Evolutionary conservation across 768 basidiomycete genomes (phyloP).

Genomic region (Auriscalpium vulgare): DNA sequence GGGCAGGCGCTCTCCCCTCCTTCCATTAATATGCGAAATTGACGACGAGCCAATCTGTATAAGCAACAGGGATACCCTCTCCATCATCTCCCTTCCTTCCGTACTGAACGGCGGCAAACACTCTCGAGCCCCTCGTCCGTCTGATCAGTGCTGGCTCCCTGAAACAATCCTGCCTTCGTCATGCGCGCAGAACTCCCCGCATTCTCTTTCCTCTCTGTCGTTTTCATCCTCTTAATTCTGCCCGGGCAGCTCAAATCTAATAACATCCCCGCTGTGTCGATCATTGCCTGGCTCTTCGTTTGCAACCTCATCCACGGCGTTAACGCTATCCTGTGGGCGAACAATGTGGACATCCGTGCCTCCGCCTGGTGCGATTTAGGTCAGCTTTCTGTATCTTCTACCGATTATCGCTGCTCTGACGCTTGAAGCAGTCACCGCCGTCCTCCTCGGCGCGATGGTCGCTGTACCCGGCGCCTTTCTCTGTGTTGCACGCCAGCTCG

Average conservation of each 20-base stretch:
- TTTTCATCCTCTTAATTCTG: constrained; percentile 7
- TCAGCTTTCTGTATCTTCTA: constrained; percentile 14
- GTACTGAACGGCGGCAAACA: not conserved
- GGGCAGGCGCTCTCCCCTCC: not conserved
- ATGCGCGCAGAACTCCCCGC: constrained; percentile 12
- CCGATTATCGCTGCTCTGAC: not conserved
- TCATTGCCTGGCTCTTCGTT: constrained; percentile 17
- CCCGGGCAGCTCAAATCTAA: constrained; percentile 9
- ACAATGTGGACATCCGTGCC: constrained; percentile 17
- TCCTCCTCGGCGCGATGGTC: constrained; percentile 14
- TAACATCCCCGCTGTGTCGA: constrained; percentile 12
- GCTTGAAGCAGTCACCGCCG: constrained; percentile 4
- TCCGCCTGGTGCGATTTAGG: constrained; percentile 35
- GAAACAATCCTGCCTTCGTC: not conserved
- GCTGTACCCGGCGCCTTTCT: constrained; percentile 12
- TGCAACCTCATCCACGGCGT: constrained; percentile 21
- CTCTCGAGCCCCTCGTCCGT: not conserved
- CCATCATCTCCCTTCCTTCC: not conserved
- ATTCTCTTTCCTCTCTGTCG: constrained; percentile 10
- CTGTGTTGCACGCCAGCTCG: constrained; percentile 13
- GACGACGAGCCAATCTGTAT: not conserved
- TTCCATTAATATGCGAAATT: not conserved
- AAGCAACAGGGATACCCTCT: not conserved
- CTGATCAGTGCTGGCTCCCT: constrained; percentile 3
- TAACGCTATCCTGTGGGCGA: constrained; percentile 28